Base-by-base conservation (phyloP, 371 early-diverging fungal genomes). In the Rhizomucor miehei region DNA sequence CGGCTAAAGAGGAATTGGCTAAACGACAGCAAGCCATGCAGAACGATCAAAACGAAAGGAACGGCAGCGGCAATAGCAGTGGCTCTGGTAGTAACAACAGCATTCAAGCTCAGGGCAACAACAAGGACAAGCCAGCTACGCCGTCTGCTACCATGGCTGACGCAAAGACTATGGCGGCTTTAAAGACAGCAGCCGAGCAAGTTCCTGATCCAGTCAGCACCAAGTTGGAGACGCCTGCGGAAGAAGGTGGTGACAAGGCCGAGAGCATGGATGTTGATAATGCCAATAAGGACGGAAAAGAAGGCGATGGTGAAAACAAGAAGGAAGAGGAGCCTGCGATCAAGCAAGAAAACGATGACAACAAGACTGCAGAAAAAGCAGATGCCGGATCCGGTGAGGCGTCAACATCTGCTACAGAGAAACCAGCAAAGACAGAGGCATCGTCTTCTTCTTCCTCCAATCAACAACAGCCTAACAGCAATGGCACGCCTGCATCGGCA, bases 1-100 rank as follows among this genome's bases (percentile, higher is more conserved):
- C 98, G 0, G 83, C 92, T 6, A 89, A 90, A 59, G 98, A 98
- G 62, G 98, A 98, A 54, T 69, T 89, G 50, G 79, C 87, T 47
- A 88, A 87, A 60, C 82, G 82, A 37, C 51, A 60, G 1, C 50
- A 60, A 16, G 40, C 39, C 20, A n/a, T 44, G 24, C 53, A 40
- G 20, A 49, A 8, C 23, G 16, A 3, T 1, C 48, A 48, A 56
- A 56, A 14, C 25, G 34, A 19, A 16, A 25, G 44, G 44, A 19
- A 36, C 12, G 16, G 6, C 45, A 35, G 37, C 23, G 19, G 44
- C 29, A 29, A 29, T 8, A 29, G 29, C 5, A 29, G 8, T 29
- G 29, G n/a, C n/a, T n/a, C n/a, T n/a, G n/a, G n/a, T n/a, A n/a
- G n/a, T n/a, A n/a, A n/a, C n/a, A n/a, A n/a, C n/a, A n/a, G n/a